phyloP scores from a whole-genome alignment of 306 rosid species.

The Casuarina cunninghamiana region DNA sequence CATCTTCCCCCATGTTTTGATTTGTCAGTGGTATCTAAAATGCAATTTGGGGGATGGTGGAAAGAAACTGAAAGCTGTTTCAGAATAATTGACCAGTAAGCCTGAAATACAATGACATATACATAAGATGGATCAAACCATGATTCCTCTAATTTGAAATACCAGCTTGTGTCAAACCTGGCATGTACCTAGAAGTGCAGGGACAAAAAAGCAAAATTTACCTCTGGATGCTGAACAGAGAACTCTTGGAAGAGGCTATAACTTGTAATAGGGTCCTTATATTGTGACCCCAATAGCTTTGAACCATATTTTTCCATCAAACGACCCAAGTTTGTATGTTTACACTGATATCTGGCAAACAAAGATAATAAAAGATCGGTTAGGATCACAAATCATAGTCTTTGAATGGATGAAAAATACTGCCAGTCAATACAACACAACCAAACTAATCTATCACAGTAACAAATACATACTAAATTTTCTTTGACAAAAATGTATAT shows the following conservation, averaged over 20 bases:
- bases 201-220: slow-evolving; percentile 6
- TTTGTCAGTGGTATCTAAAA: slow-evolving; percentile 56
- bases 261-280: slow-evolving; percentile 76
- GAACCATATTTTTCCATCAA: slow-evolving; percentile 65
- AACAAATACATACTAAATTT: neutral
- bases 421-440: neutral
- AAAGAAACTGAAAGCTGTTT: slow-evolving; percentile 69
- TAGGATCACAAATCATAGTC: neutral
- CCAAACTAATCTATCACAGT: neutral
- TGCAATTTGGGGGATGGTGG: slow-evolving; percentile 49
- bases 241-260: slow-evolving; percentile 57
- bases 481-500: neutral
- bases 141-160: slow-evolving; percentile 1
- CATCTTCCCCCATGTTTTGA: slow-evolving; percentile 60
- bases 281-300: slow-evolving; percentile 58
- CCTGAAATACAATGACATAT: slow-evolving; percentile 34
- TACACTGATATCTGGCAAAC: slow-evolving; percentile 46
- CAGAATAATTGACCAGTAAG: slow-evolving; percentile 73
- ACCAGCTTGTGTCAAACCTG: neutral
- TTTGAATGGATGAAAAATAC: neutral
- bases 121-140: too few species aligned
- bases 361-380: neutral
- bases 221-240: slow-evolving; percentile 67
- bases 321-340: slow-evolving; percentile 61
- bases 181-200: neutral